These are phyloP conservation scores for Ganoderma boninense DNA, from an alignment of 1,284 basidiomycete genomes.

Conservation along the genomic window DNA sequence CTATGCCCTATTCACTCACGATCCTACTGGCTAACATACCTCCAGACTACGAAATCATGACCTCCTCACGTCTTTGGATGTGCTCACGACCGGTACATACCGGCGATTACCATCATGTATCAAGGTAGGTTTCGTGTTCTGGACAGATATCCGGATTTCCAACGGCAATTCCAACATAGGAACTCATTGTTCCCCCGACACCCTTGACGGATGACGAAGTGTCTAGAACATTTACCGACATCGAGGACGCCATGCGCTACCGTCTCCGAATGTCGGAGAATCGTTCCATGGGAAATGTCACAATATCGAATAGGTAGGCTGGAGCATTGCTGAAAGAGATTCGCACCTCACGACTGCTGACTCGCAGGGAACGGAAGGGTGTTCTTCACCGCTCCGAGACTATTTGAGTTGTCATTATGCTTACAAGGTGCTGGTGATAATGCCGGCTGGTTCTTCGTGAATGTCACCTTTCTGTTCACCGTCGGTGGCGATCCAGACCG, in stretches of 20 bases:
- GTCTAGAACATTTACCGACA: conserved; percentile 67
- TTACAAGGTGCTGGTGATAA: conserved; percentile 70
- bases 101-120: conserved; percentile 79
- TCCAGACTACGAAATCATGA: conserved; percentile 87
- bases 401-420: conserved; percentile 83
- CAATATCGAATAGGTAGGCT: conserved; percentile 71
- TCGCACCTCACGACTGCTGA: not conserved
- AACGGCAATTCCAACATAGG: conserved; percentile 48
- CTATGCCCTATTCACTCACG: conserved; percentile 3
- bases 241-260: conserved; percentile 81
- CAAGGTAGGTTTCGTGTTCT: conserved; percentile 58
- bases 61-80: conserved; percentile 87
- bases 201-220: conserved; percentile 76
- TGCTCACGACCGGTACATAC: conserved; percentile 86
- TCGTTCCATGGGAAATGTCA: conserved; percentile 81
- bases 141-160: not conserved
- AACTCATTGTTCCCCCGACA: conserved; percentile 71
- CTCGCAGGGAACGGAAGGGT: conserved; percentile 77
- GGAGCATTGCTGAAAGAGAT: not conserved
- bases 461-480: conserved; percentile 76
- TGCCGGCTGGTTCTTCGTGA: conserved; percentile 86
- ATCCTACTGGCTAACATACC: not conserved
- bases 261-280: conserved; percentile 77
- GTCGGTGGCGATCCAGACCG: conserved; percentile 76
- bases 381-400: conserved; percentile 72